These are phyloP conservation scores for Lipomyces sp. DNA, from an alignment of 805 yeast genomes.

Conservation along the genomic window DNA sequence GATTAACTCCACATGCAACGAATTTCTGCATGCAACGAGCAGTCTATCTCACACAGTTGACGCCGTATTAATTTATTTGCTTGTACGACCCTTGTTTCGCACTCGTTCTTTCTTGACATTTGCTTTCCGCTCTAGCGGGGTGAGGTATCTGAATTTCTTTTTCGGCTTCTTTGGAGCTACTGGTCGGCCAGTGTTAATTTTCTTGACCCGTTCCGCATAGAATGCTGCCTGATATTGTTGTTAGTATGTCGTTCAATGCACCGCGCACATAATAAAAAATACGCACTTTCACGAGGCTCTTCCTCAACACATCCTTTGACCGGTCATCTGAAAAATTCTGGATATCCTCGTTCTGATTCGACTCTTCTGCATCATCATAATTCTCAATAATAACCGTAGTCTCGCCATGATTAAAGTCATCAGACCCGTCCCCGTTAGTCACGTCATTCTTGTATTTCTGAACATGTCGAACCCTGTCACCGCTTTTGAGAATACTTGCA, in stretches of 20 bases:
- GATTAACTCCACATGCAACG: too few species aligned
- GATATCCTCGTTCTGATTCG: background rate
- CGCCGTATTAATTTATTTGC: background rate
- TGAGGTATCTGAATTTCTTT: constrained; percentile 86
- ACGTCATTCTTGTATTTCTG: background rate
- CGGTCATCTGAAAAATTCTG: background rate
- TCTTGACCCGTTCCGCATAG: constrained; percentile 55
- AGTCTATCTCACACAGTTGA: background rate
- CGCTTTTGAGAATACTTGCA: constrained; percentile 52
- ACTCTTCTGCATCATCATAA: constrained; percentile 38
- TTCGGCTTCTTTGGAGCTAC: constrained; percentile 51
- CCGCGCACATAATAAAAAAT: background rate
- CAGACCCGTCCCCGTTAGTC: constrained; percentile 55
- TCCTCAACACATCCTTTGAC: constrained; percentile 9
- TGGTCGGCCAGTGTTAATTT: constrained; percentile 45
- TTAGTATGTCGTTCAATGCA: background rate
- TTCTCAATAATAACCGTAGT: constrained; percentile 66
- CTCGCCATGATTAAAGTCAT: constrained; percentile 53
- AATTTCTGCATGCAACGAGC: background rate
- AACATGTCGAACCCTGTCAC: constrained; percentile 14
- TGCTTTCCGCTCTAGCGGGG: constrained; percentile 74
- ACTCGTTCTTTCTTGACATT: constrained; percentile 55
- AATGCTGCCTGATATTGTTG: constrained; percentile 62
- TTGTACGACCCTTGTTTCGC: background rate
- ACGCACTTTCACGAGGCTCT: constrained; percentile 63